A percentile compares a stretch with the other conserved stretches of the same genome.
These are phyloP conservation scores for Entomortierella parvispora DNA, from an alignment of 192 early-diverging fungal species.

Conservation along the genomic window DNA sequence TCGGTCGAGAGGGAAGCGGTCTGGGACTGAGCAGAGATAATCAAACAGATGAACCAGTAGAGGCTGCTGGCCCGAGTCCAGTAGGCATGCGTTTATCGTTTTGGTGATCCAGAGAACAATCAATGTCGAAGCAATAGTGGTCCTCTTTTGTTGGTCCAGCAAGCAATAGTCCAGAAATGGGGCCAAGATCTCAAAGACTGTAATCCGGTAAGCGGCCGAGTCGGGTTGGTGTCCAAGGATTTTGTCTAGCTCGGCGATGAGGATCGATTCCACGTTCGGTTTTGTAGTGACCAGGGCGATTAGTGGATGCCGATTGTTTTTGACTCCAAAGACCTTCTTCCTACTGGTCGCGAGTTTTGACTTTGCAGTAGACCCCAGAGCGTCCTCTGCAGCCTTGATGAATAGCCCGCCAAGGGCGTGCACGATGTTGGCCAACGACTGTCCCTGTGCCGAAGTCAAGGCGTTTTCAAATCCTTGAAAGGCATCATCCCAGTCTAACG, in stretches of 20 bases:
- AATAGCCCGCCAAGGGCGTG: slow-evolving; percentile 28
- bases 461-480: slow-evolving; percentile 46
- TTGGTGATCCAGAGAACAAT: slow-evolving; percentile 35
- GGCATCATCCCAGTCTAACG: slow-evolving; percentile 36
- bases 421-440: slow-evolving; percentile 31
- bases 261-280: slow-evolving; percentile 7
- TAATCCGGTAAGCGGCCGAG: slow-evolving; percentile 20
- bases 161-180: slow-evolving; percentile 43
- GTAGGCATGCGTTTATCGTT: slow-evolving; percentile 25
- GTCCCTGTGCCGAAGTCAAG: slow-evolving; percentile 21
- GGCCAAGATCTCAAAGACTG: slow-evolving; percentile 26
- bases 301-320: slow-evolving; percentile 49
- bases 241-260: slow-evolving; percentile 36
- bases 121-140: slow-evolving; percentile 10
- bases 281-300: slow-evolving; percentile 31
- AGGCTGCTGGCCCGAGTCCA: slow-evolving; percentile 10
- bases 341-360: slow-evolving; percentile 11
- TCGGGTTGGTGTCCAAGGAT: slow-evolving; percentile 22
- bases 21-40: slow-evolving; percentile 34
- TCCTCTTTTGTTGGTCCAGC: slow-evolving; percentile 32
- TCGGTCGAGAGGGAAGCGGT: slow-evolving; percentile 28
- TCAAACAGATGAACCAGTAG: slow-evolving; percentile 28
- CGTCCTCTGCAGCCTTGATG: slow-evolving; percentile 26
- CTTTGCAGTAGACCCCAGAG: background rate
- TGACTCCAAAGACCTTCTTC: slow-evolving; percentile 17